Conservation (phyloP, 2,329 filamentous ascomycete species). For the Trichoderma sp. region DNA sequence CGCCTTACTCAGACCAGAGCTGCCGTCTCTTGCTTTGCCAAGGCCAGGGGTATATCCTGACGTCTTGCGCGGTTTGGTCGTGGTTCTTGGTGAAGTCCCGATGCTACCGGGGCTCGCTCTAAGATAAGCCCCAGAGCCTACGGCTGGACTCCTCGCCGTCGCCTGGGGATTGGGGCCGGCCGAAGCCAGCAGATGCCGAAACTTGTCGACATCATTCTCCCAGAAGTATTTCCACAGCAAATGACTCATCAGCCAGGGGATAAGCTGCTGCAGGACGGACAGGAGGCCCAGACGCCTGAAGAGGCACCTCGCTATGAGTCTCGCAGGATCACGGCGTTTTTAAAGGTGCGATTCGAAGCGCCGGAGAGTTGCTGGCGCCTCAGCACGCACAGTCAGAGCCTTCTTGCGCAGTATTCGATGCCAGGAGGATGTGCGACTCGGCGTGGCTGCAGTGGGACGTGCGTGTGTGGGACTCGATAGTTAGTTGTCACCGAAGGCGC, state of each 20-base stretch:
- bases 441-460: not conserved
- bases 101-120: constrained; percentile 41
- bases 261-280: not conserved
- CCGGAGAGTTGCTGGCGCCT: constrained; percentile 26
- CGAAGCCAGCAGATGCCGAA: constrained; percentile 81
- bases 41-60: constrained; percentile 47
- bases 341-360: constrained; percentile 64
- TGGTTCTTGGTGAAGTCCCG: constrained; percentile 49
- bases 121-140: constrained; percentile 35
- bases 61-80: constrained; percentile 49
- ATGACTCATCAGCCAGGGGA: constrained; percentile 73
- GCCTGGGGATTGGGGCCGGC: constrained; percentile 57
- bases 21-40: constrained; percentile 45
- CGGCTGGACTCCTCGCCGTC: constrained; percentile 51
- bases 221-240: constrained; percentile 95
- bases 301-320: constrained; percentile 84
- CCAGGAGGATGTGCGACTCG: constrained; percentile 1
- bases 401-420: not conserved
- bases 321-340: constrained; percentile 82
- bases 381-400: not conserved
- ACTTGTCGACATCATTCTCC: constrained; percentile 95
- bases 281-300: constrained; percentile 48
- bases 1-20: constrained; percentile 45
- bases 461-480: constrained; percentile 2
- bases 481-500: constrained; percentile 1